phyloP scores from a whole-genome alignment of 768 basidiomycete genomes.

The Lactarius indigo region DNA sequence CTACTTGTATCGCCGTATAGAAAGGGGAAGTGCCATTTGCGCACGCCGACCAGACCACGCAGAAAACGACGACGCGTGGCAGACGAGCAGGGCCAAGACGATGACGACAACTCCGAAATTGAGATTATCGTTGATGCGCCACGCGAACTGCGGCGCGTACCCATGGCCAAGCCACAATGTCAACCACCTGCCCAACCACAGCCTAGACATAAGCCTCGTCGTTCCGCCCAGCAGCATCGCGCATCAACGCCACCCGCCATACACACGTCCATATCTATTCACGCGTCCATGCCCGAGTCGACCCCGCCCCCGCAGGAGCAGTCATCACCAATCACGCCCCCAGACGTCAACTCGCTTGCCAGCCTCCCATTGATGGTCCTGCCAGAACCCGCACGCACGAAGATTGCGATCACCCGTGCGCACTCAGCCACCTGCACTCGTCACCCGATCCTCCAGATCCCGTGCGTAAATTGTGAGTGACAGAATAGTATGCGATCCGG shows the following conservation, averaged over 20 bases:
- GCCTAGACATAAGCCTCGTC: background rate
- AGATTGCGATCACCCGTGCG: constrained; percentile 8
- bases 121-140: background rate
- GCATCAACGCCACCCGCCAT: background rate
- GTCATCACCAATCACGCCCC: background rate
- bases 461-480: background rate
- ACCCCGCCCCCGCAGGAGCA: background rate
- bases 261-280: background rate
- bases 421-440: constrained; percentile 7
- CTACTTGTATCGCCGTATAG: background rate
- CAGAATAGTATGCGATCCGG: background rate
- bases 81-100: background rate
- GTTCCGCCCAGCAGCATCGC: background rate
- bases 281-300: background rate
- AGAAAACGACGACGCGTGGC: constrained; percentile 2
- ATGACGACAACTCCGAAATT: background rate
- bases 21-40: background rate
- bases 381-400: background rate
- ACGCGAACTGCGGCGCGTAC: background rate
- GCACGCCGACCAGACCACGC: background rate
- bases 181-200: background rate
- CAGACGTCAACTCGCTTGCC: background rate
- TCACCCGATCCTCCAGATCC: background rate
- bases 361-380: constrained; percentile 11
- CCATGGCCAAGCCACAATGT: background rate